Conservation (phyloP, 179 eudicot genomes). For the Drosera spatulata region DNA sequence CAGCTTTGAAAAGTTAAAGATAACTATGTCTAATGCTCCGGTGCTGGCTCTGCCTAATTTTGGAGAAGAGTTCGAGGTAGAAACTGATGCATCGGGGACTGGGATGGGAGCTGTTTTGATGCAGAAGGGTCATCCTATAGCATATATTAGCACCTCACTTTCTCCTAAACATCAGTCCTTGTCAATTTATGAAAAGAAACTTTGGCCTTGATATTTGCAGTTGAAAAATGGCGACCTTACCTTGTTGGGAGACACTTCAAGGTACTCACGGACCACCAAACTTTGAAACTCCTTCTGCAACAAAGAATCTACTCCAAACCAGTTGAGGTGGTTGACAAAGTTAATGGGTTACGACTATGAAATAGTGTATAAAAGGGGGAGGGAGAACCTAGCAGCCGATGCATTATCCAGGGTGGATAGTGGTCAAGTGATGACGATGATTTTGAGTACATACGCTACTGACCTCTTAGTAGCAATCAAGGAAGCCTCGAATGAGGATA, state of each 20-base stretch:
- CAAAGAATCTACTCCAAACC: not conserved
- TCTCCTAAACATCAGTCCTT: not conserved
- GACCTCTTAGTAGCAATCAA: not conserved
- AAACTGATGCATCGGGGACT: not conserved
- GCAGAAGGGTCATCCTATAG: conserved; percentile 1
- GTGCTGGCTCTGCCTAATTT: not conserved
- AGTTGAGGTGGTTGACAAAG: not conserved
- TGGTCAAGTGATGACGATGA: not conserved
- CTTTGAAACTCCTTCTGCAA: not conserved
- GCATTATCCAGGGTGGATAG: not conserved
- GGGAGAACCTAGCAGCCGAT: not conserved
- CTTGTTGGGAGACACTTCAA: not conserved
- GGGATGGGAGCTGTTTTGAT: not conserved
- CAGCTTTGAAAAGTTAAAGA: not conserved
- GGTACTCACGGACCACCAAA: not conserved
- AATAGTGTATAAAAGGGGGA: not conserved
- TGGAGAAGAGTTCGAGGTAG: not conserved
- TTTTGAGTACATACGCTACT: not conserved
- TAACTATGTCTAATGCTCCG: not conserved
- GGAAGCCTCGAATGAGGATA: not conserved
- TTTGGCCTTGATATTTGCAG: not conserved
- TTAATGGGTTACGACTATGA: not conserved
- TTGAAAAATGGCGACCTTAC: not conserved
- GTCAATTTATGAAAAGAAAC: not conserved
- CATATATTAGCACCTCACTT: not conserved